phyloP scores from a whole-genome alignment of 176 grass and related monocot species.

The Lolium rigidum region DNA sequence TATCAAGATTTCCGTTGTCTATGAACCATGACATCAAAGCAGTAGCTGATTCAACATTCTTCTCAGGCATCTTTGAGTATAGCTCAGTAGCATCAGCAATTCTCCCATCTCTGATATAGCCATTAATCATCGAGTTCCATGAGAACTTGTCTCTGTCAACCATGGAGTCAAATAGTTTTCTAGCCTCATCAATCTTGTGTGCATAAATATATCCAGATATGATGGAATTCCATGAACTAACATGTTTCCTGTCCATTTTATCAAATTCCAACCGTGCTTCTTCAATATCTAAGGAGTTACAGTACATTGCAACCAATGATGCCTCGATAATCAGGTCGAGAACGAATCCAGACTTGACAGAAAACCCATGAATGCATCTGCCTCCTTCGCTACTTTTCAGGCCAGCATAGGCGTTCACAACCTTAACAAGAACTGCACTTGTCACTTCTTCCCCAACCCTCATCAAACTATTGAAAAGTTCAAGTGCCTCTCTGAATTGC shows the following conservation, averaged over 20 bases:
- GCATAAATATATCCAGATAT: constrained; percentile 55
- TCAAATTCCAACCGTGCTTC: constrained; percentile 62
- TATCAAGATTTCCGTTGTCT: constrained; percentile 61
- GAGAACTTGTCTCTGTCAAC: constrained; percentile 59
- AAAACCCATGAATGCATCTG: constrained; percentile 56
- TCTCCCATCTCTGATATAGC: constrained; percentile 63
- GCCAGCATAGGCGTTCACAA: constrained; percentile 54
- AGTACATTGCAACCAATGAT: constrained; percentile 72
- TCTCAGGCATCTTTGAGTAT: constrained; percentile 66
- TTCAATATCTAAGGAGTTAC: constrained; percentile 47
- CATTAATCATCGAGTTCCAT: constrained; percentile 67
- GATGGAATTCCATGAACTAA: constrained; percentile 66
- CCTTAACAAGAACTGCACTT: constrained; percentile 46
- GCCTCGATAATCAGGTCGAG: constrained; percentile 52
- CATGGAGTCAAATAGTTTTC: constrained; percentile 61
- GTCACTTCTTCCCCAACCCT: constrained; percentile 34
- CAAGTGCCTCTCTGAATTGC: constrained; percentile 44
- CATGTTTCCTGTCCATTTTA: constrained; percentile 65
- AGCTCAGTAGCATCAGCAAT: constrained; percentile 56
- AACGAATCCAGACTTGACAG: constrained; percentile 61
- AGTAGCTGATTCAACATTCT: constrained; percentile 62
- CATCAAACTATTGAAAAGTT: constrained; percentile 56
- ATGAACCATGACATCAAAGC: constrained; percentile 65
- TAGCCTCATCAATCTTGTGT: constrained; percentile 54
- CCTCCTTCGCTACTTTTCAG: constrained; percentile 53